Percentiles rank a stretch among this genome's conserved stretches.
phyloP scores from a whole-genome alignment of 2,329 filamentous ascomycete genomes.

The Cytospora piceae region DNA sequence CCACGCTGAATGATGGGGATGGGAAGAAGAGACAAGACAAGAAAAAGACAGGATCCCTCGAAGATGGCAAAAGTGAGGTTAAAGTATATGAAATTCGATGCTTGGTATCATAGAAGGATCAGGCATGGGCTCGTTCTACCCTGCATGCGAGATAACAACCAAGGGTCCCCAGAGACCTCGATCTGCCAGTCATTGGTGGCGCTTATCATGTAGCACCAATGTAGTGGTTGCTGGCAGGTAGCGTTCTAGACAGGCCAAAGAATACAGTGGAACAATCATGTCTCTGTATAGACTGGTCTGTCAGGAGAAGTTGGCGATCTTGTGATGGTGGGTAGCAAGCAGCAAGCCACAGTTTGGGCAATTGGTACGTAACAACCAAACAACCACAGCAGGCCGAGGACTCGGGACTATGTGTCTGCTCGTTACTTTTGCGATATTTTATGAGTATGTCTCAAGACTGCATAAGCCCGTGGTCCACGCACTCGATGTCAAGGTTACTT shows the following conservation, averaged over 20 bases:
- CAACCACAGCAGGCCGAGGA: not conserved
- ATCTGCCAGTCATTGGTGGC: not conserved
- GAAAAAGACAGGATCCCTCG: not conserved
- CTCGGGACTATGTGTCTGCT: not conserved
- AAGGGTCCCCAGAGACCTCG: not conserved
- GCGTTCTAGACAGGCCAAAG: not conserved
- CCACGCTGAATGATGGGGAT: not conserved
- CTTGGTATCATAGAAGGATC: not conserved
- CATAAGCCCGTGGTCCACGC: not conserved
- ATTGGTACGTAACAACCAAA: not conserved
- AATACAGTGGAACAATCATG: not conserved
- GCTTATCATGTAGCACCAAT: not conserved
- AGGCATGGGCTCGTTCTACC: not conserved
- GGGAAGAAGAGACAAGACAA: too few relatives aligned
- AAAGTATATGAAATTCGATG: not conserved
- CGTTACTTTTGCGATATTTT: not conserved
- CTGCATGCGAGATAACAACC: constrained; percentile 4
- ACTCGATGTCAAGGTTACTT: not conserved
- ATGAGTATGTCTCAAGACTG: not conserved
- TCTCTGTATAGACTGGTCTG: not conserved
- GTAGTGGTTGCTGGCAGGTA: not conserved
- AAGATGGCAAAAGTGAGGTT: not conserved
- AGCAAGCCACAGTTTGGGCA: constrained; percentile 2
- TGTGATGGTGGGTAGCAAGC: constrained; percentile 1
- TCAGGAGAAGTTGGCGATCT: not conserved